phyloP scores from a whole-genome alignment of 2,329 filamentous ascomycete species.

The Fusarium sulawesiense region DNA sequence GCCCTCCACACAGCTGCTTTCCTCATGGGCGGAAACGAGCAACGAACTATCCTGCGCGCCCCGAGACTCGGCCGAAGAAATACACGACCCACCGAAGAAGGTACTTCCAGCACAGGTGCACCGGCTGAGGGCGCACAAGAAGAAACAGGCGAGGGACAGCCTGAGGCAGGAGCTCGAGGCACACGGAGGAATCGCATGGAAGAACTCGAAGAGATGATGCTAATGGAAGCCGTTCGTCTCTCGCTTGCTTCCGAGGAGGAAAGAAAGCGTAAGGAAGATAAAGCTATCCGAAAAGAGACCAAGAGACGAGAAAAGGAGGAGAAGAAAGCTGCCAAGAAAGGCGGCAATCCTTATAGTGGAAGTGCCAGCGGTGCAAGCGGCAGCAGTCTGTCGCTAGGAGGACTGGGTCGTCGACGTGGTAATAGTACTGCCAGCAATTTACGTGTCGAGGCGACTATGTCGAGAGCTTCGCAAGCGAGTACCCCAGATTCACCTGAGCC shows the following conservation, averaged over 20 bases:
- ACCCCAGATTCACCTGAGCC: conserved; percentile 41
- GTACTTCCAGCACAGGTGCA: conserved; percentile 44
- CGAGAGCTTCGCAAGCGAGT: conserved; percentile 54
- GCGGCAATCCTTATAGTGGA: conserved; percentile 52
- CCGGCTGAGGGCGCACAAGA: conserved; percentile 22
- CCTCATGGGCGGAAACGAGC: conserved; percentile 76
- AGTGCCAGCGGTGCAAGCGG: conserved; percentile 62
- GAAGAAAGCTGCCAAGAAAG: conserved; percentile 79
- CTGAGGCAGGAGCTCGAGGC: conserved; percentile 41
- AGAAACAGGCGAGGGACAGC: conserved; percentile 31
- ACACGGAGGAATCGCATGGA: conserved; percentile 71
- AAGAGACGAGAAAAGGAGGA: conserved; percentile 89
- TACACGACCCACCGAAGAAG: conserved; percentile 54
- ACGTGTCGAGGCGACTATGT: conserved; percentile 65
- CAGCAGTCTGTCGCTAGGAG: conserved; percentile 72
- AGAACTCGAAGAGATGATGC: conserved; percentile 97
- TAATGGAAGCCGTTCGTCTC: conserved; percentile 93
- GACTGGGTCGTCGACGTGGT: conserved; percentile 67
- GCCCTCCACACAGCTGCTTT: conserved; percentile 96
- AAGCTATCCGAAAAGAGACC: conserved; percentile 72
- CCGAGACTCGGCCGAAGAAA: conserved; percentile 69
- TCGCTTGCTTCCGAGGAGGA: conserved; percentile 95
- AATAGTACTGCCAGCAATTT: conserved; percentile 71
- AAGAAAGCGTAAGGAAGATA: conserved; percentile 79
- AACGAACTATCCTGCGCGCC: conserved; percentile 58